Conservation (phyloP, 179 eudicot genomes). For the Silene noctiflora region DNA sequence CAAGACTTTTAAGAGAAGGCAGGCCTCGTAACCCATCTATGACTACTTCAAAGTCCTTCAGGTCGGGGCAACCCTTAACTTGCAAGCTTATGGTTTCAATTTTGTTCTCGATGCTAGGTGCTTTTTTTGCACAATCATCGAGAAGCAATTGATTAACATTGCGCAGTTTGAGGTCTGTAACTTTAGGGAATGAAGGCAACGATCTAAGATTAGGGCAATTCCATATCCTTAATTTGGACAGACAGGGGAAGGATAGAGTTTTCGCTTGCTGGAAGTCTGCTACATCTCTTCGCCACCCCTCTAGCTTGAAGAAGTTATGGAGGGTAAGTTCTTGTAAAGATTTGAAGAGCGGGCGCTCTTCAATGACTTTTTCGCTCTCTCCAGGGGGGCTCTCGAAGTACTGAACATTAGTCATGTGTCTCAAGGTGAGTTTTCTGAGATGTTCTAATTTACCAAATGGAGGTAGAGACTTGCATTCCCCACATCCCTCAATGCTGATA, state of each 20-base stretch:
- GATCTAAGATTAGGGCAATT: constrained; percentile 29
- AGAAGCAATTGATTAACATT: constrained; percentile 21
- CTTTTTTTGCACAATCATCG: constrained; percentile 16
- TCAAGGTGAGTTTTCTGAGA: constrained; percentile 27
- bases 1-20: constrained; percentile 13
- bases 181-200: constrained; percentile 22
- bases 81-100: constrained; percentile 3
- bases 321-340: constrained; percentile 29
- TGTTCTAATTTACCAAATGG: constrained; percentile 23
- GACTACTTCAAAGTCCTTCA: constrained; percentile 15
- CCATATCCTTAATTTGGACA: background rate
- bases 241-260: too few relatives aligned
- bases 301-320: constrained; percentile 25
- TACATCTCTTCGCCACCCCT: constrained; percentile 22
- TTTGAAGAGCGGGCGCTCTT: constrained; percentile 1
- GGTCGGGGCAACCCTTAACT: constrained; percentile 15
- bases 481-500: constrained; percentile 31
- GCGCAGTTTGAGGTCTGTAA: constrained; percentile 17
- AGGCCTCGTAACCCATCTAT: constrained; percentile 16
- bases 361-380: background rate
- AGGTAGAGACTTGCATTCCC: constrained; percentile 27
- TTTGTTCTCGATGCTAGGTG: background rate
- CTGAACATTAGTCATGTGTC: constrained; percentile 30
- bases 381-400: constrained; percentile 6
- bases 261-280: background rate